Base-by-base conservation (phyloP, 345 rosid genomes). In the Linum lewisii region DNA sequence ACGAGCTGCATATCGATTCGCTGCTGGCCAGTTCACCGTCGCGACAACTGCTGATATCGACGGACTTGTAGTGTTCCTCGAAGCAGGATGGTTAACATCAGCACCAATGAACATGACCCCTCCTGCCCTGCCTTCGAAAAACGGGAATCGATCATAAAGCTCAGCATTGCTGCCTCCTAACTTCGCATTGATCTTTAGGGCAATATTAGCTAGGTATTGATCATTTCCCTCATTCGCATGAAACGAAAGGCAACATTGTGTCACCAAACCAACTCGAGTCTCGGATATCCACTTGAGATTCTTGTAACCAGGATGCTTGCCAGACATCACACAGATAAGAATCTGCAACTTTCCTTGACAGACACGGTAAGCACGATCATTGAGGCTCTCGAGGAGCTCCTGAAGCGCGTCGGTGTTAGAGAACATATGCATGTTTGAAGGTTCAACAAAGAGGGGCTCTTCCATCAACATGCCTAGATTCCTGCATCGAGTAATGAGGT, bases 151-250 rank as follows among this genome's bases (percentile, higher is more conserved):
- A 49, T 81, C 82, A 42, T 62, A 59, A 54, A 91, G 84, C 81
- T 88, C 98, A 0, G 72, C 79, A 18, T 88, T 91, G 79, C 95
- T 91, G 55, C 98, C 96, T 45, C 95, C 98, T n/a, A 91, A 88
- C 75, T 91, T 91, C 0, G 96, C 98, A 54, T 91, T 91, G 72
- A 91, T 88, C 82, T 88, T 86, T 42, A 88, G 83, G 3, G 83
- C 90, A 24, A 91, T 82, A 71, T 88, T 84, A 23, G 90, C 83
- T 5, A 76, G 85, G 70, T 83, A 84, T 60, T 86, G 95, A 61
- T 88, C 95, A 11, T 62, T 62, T 18, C 72, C 76, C 34, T 2
- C 77, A 54, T 62, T 73, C 9, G 88, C 91, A 42, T 59, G 26
- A 11, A 0, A 7, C 0, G 85, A 75, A 72, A 91, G 76, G 60